Evolutionary conservation across 192 early-diverging fungal species (phyloP).

Genomic region (Podochytrium sp.): DNA sequence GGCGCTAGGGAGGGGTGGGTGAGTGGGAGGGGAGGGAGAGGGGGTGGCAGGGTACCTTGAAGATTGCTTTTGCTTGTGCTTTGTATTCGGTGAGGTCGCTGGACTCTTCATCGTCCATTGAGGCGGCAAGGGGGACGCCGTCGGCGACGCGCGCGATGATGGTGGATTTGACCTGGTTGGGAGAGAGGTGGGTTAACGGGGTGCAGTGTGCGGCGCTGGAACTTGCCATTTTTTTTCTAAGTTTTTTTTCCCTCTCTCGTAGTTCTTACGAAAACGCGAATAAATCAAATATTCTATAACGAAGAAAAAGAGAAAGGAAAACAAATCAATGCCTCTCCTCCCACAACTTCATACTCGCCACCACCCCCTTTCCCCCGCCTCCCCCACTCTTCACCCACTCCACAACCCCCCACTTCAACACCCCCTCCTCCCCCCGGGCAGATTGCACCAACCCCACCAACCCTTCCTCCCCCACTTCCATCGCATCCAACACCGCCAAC

Average conservation of each 20-base stretch:
- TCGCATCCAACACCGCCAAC: not conserved
- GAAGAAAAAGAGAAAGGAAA: too few species aligned
- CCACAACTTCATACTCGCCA: not conserved
- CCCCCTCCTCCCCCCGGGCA: not conserved
- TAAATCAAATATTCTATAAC: too few species aligned
- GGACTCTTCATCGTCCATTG: conserved; percentile 90
- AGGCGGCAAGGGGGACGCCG: conserved; percentile 91
- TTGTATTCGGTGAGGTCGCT: conserved; percentile 89
- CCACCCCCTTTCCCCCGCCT: not conserved
- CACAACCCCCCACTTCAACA: not conserved
- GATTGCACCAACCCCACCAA: not conserved
- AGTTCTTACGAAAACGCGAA: too few species aligned
- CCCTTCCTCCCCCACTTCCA: not conserved
- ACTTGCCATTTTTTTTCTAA: not conserved
- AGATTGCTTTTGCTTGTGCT: conserved; percentile 75
- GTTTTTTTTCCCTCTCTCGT: too few species aligned
- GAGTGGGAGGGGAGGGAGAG: not conserved
- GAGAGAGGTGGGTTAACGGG: not conserved
- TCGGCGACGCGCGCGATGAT: conserved; percentile 93
- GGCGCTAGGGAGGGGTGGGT: conserved; percentile 51
- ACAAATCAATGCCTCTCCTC: too few species aligned
- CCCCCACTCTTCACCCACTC: not conserved
- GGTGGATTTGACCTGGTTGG: conserved; percentile 79
- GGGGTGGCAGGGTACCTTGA: too few species aligned
- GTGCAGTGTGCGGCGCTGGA: not conserved